Conservation (phyloP, 805 yeast genomes). For the Lipomyces orientalis region DNA sequence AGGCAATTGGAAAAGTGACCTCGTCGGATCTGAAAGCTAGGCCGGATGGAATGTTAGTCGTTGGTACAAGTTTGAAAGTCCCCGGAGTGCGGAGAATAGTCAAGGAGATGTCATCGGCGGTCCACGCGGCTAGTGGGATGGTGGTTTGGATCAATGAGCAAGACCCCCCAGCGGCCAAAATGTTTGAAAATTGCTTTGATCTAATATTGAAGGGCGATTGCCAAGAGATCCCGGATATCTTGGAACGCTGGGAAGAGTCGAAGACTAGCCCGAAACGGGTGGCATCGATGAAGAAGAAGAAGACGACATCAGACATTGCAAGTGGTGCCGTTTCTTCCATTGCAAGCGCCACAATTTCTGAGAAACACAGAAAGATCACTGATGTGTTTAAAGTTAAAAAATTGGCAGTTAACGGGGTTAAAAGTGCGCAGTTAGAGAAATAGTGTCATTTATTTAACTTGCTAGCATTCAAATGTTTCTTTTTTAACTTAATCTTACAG, state of each 20-base stretch:
- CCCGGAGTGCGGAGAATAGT: slow-evolving; percentile 72
- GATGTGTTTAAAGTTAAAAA: slow-evolving; percentile 21
- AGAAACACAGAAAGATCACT: slow-evolving; percentile 19
- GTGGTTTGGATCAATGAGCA: slow-evolving; percentile 68
- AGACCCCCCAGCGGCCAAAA: slow-evolving; percentile 46
- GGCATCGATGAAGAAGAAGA: neutral
- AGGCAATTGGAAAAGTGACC: slow-evolving; percentile 77
- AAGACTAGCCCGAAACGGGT: neutral
- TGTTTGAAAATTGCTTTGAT: slow-evolving; percentile 62
- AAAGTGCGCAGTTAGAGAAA: neutral
- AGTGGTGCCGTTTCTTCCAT: neutral
- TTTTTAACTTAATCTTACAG: neutral
- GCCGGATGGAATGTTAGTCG: slow-evolving; percentile 80
- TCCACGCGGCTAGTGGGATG: slow-evolving; percentile 62
- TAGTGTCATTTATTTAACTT: neutral
- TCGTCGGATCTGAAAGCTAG: slow-evolving; percentile 65
- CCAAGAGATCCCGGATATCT: slow-evolving; percentile 55
- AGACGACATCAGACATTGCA: neutral
- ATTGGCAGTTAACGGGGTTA: neutral
- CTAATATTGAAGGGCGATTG: slow-evolving; percentile 69
- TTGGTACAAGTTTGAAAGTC: slow-evolving; percentile 84
- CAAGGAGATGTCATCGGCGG: slow-evolving; percentile 62
- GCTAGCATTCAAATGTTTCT: neutral
- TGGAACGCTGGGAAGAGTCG: slow-evolving; percentile 12
- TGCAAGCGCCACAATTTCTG: neutral